Evolutionary conservation across 2,329 filamentous ascomycete genomes (phyloP), one percentile per base, ranked within the genome.

Genomic region (Exophiala bonariae): DNA sequence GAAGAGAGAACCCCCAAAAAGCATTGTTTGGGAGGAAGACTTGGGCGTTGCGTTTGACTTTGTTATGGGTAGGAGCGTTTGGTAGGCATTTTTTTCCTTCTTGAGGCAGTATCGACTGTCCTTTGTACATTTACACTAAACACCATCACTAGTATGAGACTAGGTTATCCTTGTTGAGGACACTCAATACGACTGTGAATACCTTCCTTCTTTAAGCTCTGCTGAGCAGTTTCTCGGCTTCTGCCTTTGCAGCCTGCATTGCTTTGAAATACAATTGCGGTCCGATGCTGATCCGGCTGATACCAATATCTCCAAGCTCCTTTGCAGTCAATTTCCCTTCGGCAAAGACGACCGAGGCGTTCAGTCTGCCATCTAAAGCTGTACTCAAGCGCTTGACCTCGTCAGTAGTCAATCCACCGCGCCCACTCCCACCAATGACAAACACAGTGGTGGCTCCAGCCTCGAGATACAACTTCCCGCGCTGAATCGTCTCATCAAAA

Each of bases 381-480:
- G 65, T 61, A 2, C 75, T 75, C 53, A 82, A 56, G 28, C 57
- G 62, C 58, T 66, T 59, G 2, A 80, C 69, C 61, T 80, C 78
- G 0, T 66, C 69, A 10, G 61, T 67, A 9, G 66, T 65, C 10
- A 80, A 65, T 32, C 77, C 63, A 28, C 70, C 61, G 22, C 63
- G 63, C 18, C 17, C 40, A 0, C 65, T 57, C 1, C 71, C 78
- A 11, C 80, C 80, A 78, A 79, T 83, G 43, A 82, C 78, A 64
- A 83, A 84, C 0, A 80, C 71, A 1, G 77, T 82, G 10, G 72
- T 77, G 0, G 81, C 81, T 0, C 80, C 81, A 2, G 79, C 79
- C 1, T 68, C 73, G 3, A 84, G 65, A 59, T 78, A 84, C n/a
- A 73, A 74, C 47, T 72, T 75, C 0, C 80, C 81, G 1, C 82